Percentiles rank a stretch among this genome's conserved stretches.
These are phyloP conservation scores for Lenwebbia sp. DNA, from an alignment of 345 rosid genomes.

Conservation along the genomic window DNA sequence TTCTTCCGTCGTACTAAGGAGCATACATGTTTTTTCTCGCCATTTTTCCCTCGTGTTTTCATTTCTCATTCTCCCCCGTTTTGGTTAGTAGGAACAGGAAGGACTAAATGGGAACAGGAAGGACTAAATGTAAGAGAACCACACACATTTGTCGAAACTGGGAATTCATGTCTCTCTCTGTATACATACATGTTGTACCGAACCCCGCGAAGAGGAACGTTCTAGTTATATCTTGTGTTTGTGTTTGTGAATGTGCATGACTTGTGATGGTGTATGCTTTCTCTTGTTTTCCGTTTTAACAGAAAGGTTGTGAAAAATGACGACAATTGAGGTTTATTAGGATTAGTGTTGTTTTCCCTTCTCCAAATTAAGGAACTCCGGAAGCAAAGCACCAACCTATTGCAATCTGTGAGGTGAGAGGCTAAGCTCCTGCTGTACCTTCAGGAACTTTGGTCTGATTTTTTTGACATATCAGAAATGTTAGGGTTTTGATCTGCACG, in stretches of 20 bases:
- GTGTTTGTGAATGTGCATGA: not conserved
- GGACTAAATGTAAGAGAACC: not conserved
- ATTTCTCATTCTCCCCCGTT: not conserved
- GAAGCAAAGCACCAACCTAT: not conserved
- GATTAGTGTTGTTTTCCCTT: not conserved
- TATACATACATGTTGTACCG: not conserved
- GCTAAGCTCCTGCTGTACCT: not conserved
- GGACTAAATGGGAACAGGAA: not conserved
- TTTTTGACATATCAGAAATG: not conserved
- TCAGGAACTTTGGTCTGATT: not conserved
- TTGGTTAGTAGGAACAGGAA: not conserved
- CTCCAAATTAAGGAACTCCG: not conserved
- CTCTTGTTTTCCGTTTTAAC: accelerated
- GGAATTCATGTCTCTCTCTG: not conserved
- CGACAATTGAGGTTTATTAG: not conserved
- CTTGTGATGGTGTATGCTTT: not conserved
- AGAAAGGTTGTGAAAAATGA: too few relatives aligned
- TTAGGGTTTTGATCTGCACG: not conserved
- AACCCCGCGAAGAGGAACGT: not conserved
- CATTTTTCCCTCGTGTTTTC: not conserved
- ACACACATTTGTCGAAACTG: not conserved
- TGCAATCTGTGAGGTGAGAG: not conserved
- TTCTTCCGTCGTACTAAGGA: not conserved
- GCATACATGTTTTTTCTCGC: not conserved
- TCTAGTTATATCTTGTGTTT: not conserved